Evolutionary conservation across 805 yeast species (phyloP).

Genomic region (Candida vaughaniae): DNA sequence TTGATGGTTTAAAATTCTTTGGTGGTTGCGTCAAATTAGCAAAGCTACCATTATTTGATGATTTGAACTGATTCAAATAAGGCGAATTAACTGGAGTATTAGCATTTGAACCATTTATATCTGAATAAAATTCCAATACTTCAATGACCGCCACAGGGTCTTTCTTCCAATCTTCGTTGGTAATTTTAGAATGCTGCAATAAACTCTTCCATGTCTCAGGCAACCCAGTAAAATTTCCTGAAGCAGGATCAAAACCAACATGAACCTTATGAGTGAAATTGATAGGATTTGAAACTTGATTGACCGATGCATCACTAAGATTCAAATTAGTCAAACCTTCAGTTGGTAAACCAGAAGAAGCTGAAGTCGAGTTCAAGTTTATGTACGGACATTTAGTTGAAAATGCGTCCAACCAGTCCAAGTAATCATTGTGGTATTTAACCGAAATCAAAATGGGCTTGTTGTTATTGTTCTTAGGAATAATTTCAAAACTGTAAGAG

Average conservation of each 20-base stretch:
- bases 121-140: conserved; percentile 55
- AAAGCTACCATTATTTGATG: conserved; percentile 4
- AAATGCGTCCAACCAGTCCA: conserved; percentile 89
- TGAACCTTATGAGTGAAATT: conserved; percentile 94
- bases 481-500: conserved; percentile 72
- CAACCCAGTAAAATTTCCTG: conserved; percentile 55
- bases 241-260: conserved; percentile 81
- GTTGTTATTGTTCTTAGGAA: conserved; percentile 47
- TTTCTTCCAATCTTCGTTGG: conserved; percentile 60
- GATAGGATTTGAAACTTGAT: conserved; percentile 81
- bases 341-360: neutral
- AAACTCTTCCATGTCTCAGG: conserved; percentile 59
- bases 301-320: conserved; percentile 6
- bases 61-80: conserved; percentile 5
- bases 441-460: conserved; percentile 73
- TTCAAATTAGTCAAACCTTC: conserved; percentile 1
- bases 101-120: conserved; percentile 16
- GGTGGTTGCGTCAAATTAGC: conserved; percentile 15
- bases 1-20: conserved; percentile 29
- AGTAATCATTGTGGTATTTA: conserved; percentile 74
- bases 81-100: conserved; percentile 13
- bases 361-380: conserved; percentile 6
- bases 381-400: conserved; percentile 72
- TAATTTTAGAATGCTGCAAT: conserved; percentile 57
- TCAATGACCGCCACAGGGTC: conserved; percentile 66